phyloP scores from a whole-genome alignment of 176 grass and related monocot genomes.

The Paspalum notatum region DNA sequence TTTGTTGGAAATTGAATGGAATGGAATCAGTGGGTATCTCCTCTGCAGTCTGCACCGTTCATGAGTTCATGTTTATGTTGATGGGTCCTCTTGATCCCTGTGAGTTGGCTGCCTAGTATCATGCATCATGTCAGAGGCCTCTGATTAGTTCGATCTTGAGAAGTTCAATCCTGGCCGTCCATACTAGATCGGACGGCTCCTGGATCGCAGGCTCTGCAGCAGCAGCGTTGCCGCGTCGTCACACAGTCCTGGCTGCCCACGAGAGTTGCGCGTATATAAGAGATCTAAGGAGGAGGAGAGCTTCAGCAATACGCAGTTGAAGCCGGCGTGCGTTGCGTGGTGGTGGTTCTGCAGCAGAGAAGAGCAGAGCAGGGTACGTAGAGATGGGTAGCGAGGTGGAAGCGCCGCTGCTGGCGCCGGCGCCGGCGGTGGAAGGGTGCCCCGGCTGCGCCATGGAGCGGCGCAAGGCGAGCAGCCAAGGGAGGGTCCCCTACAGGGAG shows the following conservation, averaged over 20 bases:
- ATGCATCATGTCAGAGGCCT: too few species aligned
- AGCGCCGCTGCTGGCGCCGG: not conserved
- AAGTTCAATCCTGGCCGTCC: not conserved
- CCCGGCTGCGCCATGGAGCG: constrained; percentile 59
- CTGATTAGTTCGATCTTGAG: not conserved
- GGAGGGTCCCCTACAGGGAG: constrained; percentile 63
- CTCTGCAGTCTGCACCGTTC: too few species aligned
- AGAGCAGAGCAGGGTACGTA: not conserved
- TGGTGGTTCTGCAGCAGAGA: not conserved
- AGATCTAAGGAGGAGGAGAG: not conserved
- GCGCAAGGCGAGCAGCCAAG: constrained; percentile 44
- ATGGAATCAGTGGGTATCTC: not conserved
- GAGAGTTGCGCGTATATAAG: too few species aligned
- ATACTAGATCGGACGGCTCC: not conserved
- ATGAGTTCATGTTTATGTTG: not conserved
- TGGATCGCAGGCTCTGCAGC: not conserved
- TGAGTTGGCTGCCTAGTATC: too few species aligned
- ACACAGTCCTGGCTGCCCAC: too few species aligned
- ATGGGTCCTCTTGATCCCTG: not conserved
- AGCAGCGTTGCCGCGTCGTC: too few species aligned
- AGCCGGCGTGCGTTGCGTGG: not conserved
- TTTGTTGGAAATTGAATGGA: not conserved
- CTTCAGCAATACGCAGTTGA: not conserved
- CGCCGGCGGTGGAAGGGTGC: constrained; percentile 43
- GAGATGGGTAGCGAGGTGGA: constrained; percentile 32